A percentile compares a stretch with the other conserved stretches of the same genome.
These are phyloP conservation scores for Aureobasidium subglaciale DNA, from an alignment of 2,329 filamentous ascomycete genomes.

Conservation along the genomic window DNA sequence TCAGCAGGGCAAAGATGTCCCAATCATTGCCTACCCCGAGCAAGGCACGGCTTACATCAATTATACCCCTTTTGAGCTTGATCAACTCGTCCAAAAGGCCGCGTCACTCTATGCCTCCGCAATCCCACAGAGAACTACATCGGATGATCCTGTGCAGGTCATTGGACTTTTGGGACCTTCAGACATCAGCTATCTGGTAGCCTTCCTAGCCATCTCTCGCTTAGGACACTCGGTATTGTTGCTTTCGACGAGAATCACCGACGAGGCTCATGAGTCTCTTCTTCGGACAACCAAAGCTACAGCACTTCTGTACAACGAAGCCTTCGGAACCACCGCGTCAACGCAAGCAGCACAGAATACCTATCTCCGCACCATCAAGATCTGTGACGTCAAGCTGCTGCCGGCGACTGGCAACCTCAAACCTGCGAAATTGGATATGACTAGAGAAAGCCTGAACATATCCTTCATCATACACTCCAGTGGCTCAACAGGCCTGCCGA, in stretches of 20 bases:
- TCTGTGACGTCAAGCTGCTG: conserved; percentile 17
- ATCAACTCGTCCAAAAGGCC: conserved; percentile 19
- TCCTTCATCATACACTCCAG: conserved; percentile 40
- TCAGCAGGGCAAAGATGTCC: not conserved
- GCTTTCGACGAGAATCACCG: conserved; percentile 46
- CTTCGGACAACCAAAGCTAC: conserved; percentile 33
- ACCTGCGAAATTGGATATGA: not conserved
- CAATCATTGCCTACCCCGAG: conserved; percentile 21
- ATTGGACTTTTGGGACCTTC: conserved; percentile 46
- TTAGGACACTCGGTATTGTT: conserved; percentile 48
- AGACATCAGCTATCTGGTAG: conserved; percentile 47
- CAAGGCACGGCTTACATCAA: conserved; percentile 20
- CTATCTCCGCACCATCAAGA: conserved; percentile 24
- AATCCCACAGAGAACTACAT: conserved; percentile 18
- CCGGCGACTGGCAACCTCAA: not conserved
- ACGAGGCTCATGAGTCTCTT: conserved; percentile 43
- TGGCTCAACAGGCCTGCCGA: conserved; percentile 54
- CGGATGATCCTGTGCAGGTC: conserved; percentile 24
- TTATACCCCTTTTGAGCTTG: conserved; percentile 19
- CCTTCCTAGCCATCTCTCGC: conserved; percentile 46
- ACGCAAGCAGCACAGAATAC: conserved; percentile 20
- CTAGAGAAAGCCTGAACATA: conserved; percentile 25
- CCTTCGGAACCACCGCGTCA: conserved; percentile 17
- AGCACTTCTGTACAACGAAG: conserved; percentile 19
- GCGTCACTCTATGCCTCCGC: conserved; percentile 18